phyloP scores from a whole-genome alignment of 208 protist genomes.

The Naegleria gruberi region DNA sequence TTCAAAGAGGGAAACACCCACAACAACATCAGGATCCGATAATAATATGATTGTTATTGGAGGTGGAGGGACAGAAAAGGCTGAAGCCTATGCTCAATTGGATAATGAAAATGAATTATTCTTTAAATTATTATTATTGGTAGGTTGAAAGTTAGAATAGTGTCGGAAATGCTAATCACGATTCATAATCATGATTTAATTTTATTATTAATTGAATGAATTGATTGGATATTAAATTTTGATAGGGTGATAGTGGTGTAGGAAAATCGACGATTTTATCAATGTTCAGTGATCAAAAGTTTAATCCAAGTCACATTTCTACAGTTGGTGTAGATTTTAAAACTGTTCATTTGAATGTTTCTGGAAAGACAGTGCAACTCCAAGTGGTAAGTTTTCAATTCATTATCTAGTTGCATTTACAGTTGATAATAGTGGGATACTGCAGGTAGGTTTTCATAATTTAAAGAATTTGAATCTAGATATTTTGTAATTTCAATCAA shows the following conservation, averaged over 20 bases:
- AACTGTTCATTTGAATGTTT: not conserved
- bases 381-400: not conserved
- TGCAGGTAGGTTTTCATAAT: not conserved
- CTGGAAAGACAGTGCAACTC: not conserved
- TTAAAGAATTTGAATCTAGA: not conserved
- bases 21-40: not conserved
- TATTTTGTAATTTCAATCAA: not conserved
- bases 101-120: not conserved
- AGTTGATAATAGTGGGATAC: not conserved
- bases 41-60: not conserved
- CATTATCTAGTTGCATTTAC: too few species aligned
- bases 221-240: too few species aligned
- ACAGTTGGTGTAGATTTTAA: conserved; percentile 2
- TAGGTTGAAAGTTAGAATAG: not conserved
- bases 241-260: conserved; percentile 1
- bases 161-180: too few species aligned
- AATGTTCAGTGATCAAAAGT: not conserved
- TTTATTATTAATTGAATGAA: too few species aligned
- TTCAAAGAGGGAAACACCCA: not conserved
- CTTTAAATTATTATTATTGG: not conserved
- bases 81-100: not conserved
- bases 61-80: not conserved
- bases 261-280: not conserved
- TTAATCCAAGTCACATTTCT: not conserved
- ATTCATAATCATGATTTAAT: too few species aligned